Percentiles rank a stretch among this genome's conserved stretches.
Conservation (phyloP, 176 grass and related monocot species). For the Tillandsia fasciculata region DNA sequence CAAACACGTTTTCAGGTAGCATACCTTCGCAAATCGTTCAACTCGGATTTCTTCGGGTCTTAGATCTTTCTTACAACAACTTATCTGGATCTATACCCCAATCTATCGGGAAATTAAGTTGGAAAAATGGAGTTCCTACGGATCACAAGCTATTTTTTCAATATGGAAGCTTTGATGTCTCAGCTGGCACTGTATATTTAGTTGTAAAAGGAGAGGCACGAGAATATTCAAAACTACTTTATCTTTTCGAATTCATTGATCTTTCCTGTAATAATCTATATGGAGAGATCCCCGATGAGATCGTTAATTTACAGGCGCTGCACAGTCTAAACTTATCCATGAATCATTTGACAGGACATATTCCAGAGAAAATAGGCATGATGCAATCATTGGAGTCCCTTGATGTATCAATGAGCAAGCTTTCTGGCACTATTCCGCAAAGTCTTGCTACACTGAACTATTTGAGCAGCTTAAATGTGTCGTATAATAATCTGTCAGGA, state of each 20-base stretch:
- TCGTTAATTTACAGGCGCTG: background rate
- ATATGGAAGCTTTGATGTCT: background rate
- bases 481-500: too few species aligned
- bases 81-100: slow-evolving; percentile 22
- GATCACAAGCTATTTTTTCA: background rate
- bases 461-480: too few species aligned
- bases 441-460: background rate
- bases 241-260: background rate
- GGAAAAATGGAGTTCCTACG: background rate
- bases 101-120: slow-evolving; percentile 23
- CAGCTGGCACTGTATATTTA: background rate
- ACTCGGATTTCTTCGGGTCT: too few species aligned
- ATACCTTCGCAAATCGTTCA: too few species aligned
- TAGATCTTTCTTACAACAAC: too few species aligned
- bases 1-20: too few species aligned
- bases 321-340: background rate
- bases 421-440: too few species aligned
- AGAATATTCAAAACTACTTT: slow-evolving; percentile 2
- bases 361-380: background rate
- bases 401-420: too few species aligned
- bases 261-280: slow-evolving; percentile 9
- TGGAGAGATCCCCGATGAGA: slow-evolving; percentile 15
- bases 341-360: slow-evolving; percentile 10
- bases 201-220: slow-evolving; percentile 22
- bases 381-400: slow-evolving; percentile 3